phyloP scores from a whole-genome alignment of 2,329 filamentous ascomycete genomes.

The Sporothrix euskadiensis region DNA sequence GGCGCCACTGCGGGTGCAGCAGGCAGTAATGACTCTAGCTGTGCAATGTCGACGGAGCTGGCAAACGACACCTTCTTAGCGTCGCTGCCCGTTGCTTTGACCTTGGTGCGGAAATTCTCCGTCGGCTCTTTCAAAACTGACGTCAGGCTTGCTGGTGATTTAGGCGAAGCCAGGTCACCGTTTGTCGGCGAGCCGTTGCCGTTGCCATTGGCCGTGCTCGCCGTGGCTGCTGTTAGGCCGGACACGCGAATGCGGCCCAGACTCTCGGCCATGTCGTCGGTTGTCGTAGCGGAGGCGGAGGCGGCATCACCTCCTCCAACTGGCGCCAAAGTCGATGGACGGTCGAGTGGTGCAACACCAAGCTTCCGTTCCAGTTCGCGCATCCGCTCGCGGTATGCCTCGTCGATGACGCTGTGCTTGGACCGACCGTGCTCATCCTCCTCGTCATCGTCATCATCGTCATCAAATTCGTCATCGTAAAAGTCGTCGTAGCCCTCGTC shows the following conservation, averaged over 20 bases:
- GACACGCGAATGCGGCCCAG: slow-evolving; percentile 60
- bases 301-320: background rate
- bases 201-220: background rate
- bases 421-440: slow-evolving; percentile 77
- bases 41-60: slow-evolving; percentile 68
- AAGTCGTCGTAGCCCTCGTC: slow-evolving; percentile 52
- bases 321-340: slow-evolving; percentile 27
- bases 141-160: background rate
- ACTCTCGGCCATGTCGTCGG: slow-evolving; percentile 45
- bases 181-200: background rate
- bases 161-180: slow-evolving; percentile 30
- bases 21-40: background rate
- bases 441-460: slow-evolving; percentile 61
- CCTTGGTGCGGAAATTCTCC: slow-evolving; percentile 16
- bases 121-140: slow-evolving; percentile 26
- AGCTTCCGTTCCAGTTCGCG: slow-evolving; percentile 77
- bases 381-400: slow-evolving; percentile 81
- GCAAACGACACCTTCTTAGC: slow-evolving; percentile 84
- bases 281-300: background rate
- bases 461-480: slow-evolving; percentile 40
- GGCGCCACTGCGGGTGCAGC: background rate
- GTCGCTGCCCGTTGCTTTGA: slow-evolving; percentile 23
- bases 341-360: slow-evolving; percentile 54
- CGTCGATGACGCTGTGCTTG: slow-evolving; percentile 64
- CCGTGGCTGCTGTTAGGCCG: slow-evolving; percentile 16